Conservation (phyloP, 306 rosid genomes). For the Vigna reflexopilosa region DNA sequence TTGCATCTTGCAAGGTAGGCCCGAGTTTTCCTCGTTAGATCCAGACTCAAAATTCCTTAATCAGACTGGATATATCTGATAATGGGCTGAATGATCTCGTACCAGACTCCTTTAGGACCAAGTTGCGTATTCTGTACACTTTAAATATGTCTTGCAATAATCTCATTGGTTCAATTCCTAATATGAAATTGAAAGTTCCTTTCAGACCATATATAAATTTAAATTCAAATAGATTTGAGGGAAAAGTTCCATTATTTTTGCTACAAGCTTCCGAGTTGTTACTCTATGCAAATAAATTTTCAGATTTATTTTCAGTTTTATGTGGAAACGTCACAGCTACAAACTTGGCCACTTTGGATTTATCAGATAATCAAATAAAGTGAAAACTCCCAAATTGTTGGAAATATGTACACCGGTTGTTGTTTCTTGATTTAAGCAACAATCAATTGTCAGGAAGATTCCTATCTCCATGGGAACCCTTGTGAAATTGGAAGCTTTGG, state of each 20-base stretch:
- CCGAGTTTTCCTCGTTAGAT: neutral
- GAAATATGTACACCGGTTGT: no score
- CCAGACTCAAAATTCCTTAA: neutral
- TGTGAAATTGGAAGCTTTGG: neutral
- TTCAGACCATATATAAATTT: neutral
- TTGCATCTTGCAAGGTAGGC: neutral
- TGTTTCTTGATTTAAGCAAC: no score
- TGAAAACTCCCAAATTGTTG: no score
- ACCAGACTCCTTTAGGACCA: neutral
- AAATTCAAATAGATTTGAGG: neutral
- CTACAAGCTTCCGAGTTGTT: neutral
- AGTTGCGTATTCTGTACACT: neutral
- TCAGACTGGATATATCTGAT: neutral
- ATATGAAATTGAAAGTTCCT: neutral
- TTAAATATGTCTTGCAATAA: neutral
- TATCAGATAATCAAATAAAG: no score
- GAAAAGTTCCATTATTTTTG: neutral
- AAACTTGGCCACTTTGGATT: no score
- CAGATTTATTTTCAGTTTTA: neutral
- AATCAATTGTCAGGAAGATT: neutral
- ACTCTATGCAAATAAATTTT: neutral
- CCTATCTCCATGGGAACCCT: constrained; percentile 27
- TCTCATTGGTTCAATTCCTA: neutral
- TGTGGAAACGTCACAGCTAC: no score
- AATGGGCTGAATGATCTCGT: neutral